Evolutionary conservation across 2,329 filamentous ascomycete genomes (phyloP), one percentile per base, ranked within the genome.

Genomic region (Exophiala bonariae): DNA sequence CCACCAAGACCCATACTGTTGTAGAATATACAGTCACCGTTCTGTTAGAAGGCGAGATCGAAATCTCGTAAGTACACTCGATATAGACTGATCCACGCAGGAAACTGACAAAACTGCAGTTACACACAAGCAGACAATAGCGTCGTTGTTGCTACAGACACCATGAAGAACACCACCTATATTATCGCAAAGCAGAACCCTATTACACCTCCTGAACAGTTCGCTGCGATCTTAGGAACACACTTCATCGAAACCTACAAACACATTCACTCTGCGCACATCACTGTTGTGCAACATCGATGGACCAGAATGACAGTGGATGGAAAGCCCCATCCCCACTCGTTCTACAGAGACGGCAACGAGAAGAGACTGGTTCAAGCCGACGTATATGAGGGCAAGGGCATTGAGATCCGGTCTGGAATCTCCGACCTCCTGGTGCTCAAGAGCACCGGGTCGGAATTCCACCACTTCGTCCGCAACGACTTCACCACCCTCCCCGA

Each of bases 151-250:
- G 90, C 93, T 55, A 99, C 93, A 52, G 93, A 99, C 72, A 92
- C 90, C 19, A 95, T 97, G 75, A 99, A 99, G 77, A 96, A 99
- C 74, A 97, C 87, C 61, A 85, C 88, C 66, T 96, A 93, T 77
- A 90, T 99, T 73, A 86, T 89, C 65, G 92, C 93, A 64, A 96
- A 96, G 75, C 86, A 95, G 72, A 79, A 95, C 74, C 88, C 91
- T 26, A 87, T 99, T 61, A 89, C 85, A 59, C 91, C 93, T 13
- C 92, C 93, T 0, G 93, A 99, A 76, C 83, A 95, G 54, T 99
- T 89, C 68, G 92, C 87, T 58, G 81, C 85, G 62, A 86, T 87
- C 60, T 76, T 99, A 43, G 90, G 87, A 60, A 79, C 82, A 58
- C 93, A 99, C 77, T 97, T 97, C 74, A 73, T 96, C 64, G 79